Percentiles rank a stretch among this genome's conserved stretches.
phyloP scores from a whole-genome alignment of 805 yeast species.

The Lipomyces yamadae region DNA sequence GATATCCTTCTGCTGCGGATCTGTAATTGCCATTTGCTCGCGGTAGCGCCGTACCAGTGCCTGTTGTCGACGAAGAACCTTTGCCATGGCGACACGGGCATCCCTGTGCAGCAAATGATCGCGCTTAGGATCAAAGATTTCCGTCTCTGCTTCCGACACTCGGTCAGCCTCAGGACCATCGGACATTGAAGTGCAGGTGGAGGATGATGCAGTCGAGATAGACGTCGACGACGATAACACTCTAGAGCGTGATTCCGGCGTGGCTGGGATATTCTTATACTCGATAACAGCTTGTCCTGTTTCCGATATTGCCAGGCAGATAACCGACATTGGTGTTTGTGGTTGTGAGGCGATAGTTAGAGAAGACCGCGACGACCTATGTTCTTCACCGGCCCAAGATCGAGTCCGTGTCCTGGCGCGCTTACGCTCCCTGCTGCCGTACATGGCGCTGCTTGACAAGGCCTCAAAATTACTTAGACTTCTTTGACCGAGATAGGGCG shows the following conservation, averaged over 20 bases:
- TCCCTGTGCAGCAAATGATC: conserved; percentile 13
- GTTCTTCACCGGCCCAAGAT: not conserved
- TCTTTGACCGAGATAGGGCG: conserved; percentile 32
- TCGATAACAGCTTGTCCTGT: conserved; percentile 28
- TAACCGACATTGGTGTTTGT: not conserved
- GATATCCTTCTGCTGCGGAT: not conserved
- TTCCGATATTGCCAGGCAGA: conserved; percentile 23
- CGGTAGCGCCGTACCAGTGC: conserved; percentile 15
- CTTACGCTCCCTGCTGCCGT: not conserved
- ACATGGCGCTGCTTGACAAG: conserved; percentile 13
- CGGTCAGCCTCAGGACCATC: conserved; percentile 7
- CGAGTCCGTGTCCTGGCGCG: not conserved
- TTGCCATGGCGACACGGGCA: conserved; percentile 34
- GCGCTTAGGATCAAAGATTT: conserved; percentile 22
- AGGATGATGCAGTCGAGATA: conserved; percentile 16
- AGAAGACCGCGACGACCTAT: not conserved
- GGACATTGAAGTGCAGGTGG: conserved; percentile 11
- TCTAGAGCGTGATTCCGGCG: conserved; percentile 9
- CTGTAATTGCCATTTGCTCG: conserved; percentile 13
- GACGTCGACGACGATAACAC: conserved; percentile 16
- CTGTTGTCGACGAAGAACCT: conserved; percentile 27
- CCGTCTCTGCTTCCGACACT: conserved; percentile 35
- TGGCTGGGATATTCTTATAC: conserved; percentile 10
- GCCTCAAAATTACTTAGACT: conserved; percentile 30
- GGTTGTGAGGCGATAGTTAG: not conserved